Evolutionary conservation across 257 asterid genomes (phyloP), one percentile per base, ranked within the genome.

Genomic region (Penstemon barbatus): DNA sequence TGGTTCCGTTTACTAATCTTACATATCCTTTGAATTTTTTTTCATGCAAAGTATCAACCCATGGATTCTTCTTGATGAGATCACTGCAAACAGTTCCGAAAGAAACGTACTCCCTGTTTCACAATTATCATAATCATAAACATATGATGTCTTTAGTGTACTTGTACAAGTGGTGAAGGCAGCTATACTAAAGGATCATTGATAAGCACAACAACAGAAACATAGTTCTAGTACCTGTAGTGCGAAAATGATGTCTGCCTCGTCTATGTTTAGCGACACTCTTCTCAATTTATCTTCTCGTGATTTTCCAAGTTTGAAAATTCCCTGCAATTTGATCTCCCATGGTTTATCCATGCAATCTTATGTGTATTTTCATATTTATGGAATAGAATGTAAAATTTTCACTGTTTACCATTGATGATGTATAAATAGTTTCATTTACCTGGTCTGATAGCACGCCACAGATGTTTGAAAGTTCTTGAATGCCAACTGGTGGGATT

Each of bases 401-500:
- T 19, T 64, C 50, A 52, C 55, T 36, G 12, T 18, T 38, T 15
- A 15, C 8, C 54, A 40, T 0, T 57, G 57, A 18, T 50, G 15
- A 8, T 66, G 48, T 68, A 19, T 7, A 40, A 60, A 8, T 58
- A 18, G 11, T 5, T 42, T 77, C 79, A 90, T 97, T 77, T 81
- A 90, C 99, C 97, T 94, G 99, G 79, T 94, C 99, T 57, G 79
- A 96, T 7, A 94, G 89, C 71, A 89, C 95, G 74, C 92, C 72
- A 68, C 99, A 95, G 95, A 95, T 83, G 75, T 78, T 86, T 74
- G 97, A 89, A 19, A 95, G 86, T 73, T 95, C 99, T 74, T 80
- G 63, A 68, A 85, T 85, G 69, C 93, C 89, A 57, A 83, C 84
- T 1, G 97, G 89, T 46, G 96, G 98, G 73, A 95, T 89, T 75